Evolutionary conservation across 169 alveolate species (phyloP).

Genomic region (Plasmodium cynomolgi): DNA sequence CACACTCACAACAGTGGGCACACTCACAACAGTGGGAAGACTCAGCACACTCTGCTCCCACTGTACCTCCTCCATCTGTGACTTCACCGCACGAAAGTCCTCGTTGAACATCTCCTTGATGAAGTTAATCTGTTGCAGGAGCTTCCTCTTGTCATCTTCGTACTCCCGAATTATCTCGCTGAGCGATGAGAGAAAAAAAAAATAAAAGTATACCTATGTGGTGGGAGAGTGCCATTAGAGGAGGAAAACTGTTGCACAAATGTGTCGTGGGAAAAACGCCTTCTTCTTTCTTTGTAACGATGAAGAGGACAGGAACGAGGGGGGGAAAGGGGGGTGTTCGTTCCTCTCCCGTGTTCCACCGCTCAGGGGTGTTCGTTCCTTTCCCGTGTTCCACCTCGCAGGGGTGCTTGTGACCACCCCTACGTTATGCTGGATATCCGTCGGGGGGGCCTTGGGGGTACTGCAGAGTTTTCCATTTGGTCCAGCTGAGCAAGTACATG

Average conservation of each 20-base stretch:
- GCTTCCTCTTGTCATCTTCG: conserved; percentile 47
- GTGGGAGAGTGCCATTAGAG: not conserved
- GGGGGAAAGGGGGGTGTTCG: too few relatives aligned
- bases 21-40: not conserved
- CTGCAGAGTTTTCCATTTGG: not conserved
- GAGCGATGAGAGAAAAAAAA: not conserved
- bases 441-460: not conserved
- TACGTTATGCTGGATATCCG: conserved; percentile 34
- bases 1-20: not conserved
- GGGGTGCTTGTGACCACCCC: not conserved
- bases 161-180: conserved; percentile 34
- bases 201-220: not conserved
- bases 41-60: not conserved
- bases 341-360: not conserved
- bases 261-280: not conserved
- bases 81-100: conserved; percentile 7
- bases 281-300: not conserved
- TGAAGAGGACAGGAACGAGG: not conserved
- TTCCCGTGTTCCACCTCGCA: not conserved
- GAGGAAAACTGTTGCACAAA: not conserved
- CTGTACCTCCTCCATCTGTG: conserved; percentile 15
- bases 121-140: conserved; percentile 36
- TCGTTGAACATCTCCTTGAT: conserved; percentile 51
- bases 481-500: conserved; percentile 15
- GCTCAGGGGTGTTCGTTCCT: not conserved